Percentiles rank a stretch among this genome's conserved stretches.
phyloP scores from a whole-genome alignment of 2,329 filamentous ascomycete species.

The Dactylellina leptospora region DNA sequence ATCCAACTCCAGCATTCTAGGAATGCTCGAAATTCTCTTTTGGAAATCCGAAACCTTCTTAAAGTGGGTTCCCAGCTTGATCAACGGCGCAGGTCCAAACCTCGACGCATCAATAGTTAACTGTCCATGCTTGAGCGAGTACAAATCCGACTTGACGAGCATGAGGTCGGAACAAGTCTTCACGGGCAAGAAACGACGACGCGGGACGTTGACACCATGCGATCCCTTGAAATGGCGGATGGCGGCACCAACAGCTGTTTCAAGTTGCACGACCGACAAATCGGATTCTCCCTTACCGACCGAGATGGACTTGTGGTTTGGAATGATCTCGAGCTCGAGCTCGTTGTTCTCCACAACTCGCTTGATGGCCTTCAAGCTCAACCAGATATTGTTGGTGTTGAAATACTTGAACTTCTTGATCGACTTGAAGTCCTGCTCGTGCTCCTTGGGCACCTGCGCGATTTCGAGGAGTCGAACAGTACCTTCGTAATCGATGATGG shows the following conservation, averaged over 20 bases:
- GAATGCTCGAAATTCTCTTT: constrained; percentile 84
- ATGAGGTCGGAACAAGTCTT: constrained; percentile 99
- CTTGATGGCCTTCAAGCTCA: constrained; percentile 97
- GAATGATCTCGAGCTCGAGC: constrained; percentile 99
- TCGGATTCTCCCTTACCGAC: constrained; percentile 99
- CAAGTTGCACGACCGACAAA: constrained; percentile 95
- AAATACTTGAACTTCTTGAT: constrained; percentile 99
- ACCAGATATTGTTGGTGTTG: constrained; percentile 99
- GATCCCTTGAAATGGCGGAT: constrained; percentile 99
- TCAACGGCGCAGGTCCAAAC: constrained; percentile 94
- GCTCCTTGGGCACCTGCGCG: constrained; percentile 98
- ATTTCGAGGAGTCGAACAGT: constrained; percentile 97
- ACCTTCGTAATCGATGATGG: constrained; percentile 99
- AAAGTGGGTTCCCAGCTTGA: constrained; percentile 99
- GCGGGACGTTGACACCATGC: constrained; percentile 97
- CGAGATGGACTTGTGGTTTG: constrained; percentile 97
- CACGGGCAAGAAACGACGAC: constrained; percentile 97
- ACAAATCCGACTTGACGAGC: constrained; percentile 99
- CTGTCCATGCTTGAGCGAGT: constrained; percentile 98
- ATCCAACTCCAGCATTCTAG: constrained; percentile 89
- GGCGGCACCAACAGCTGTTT: constrained; percentile 97
- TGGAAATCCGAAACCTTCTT: constrained; percentile 99
- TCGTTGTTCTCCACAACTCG: constrained; percentile 98
- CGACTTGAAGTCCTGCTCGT: constrained; percentile 99
- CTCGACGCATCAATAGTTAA: constrained; percentile 95